Evolutionary conservation across 73 alveolate genomes (phyloP).

Genomic region (Paramecium sonneborni): DNA sequence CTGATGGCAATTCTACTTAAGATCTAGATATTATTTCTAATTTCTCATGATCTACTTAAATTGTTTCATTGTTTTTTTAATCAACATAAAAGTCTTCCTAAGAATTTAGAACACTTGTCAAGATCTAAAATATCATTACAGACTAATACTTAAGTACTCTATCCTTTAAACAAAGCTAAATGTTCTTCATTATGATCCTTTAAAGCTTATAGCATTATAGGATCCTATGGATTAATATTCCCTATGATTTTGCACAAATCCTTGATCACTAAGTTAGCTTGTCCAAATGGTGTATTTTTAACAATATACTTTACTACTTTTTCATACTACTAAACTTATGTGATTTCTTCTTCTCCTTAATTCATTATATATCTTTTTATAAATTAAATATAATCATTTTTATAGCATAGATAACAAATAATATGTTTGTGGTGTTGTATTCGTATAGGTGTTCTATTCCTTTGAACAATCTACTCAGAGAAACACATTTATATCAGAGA

Average conservation of each 20-base stretch:
- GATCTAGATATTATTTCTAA: neutral
- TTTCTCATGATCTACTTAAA: constrained; percentile 40
- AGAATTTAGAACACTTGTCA: neutral
- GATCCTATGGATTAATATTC: neutral
- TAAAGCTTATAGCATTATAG: neutral
- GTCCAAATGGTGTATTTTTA: constrained; percentile 36
- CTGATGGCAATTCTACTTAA: constrained; percentile 25
- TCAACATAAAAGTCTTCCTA: constrained; percentile 56
- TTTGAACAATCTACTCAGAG: constrained; percentile 42
- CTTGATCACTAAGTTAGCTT: constrained; percentile 49
- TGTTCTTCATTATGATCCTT: constrained; percentile 49
- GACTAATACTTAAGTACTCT: neutral
- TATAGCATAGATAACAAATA: neutral
- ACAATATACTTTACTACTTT: constrained; percentile 18
- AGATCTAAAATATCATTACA: neutral
- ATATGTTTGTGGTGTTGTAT: neutral
- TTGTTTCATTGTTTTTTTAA: constrained; percentile 23
- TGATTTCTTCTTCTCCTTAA: neutral
- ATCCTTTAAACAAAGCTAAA: constrained; percentile 37
- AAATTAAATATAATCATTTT: neutral
- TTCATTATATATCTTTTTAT: constrained; percentile 10
- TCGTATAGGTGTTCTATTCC: constrained; percentile 44
- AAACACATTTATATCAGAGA: constrained; percentile 1
- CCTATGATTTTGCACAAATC: constrained; percentile 39
- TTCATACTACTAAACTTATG: neutral